Base-by-base conservation (phyloP, 2,329 filamentous ascomycete species). In the Colletotrichum musicola region DNA sequence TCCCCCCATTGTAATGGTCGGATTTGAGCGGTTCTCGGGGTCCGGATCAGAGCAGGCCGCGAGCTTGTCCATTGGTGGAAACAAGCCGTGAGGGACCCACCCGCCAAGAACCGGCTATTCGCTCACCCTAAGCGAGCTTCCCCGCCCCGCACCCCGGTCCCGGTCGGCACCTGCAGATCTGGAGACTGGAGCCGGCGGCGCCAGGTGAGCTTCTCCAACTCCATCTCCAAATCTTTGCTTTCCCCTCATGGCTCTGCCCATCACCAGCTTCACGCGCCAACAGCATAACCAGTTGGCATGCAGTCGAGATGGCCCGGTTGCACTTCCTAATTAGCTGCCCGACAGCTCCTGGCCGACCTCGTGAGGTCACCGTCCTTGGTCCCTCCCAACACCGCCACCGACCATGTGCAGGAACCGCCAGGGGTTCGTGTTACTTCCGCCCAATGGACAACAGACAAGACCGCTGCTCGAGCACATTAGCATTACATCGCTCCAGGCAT, bases 21-120 rank as follows among this genome's bases (percentile, higher is more conserved):
- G 57, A 50, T 69, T 69, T 63, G 57, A 22, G 67, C 67, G 63
- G 67, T 63, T 69, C 67, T 68, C 67, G 67, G 67, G 63, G 25
- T 59, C 61, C 69, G 66, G 68, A 61, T 30, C 46, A 71, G 69
- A 54, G 62, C 35, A 47, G 57, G 20, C 62, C 69, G 66, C 30
- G 16, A 42, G 22, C 50, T 14, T 0, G 9, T 3, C 25, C 22
- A 64, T 71, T 65, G 61, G 55, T 69, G 69, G 65, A 66, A 69
- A 63, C 50, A 18, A 38, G 42, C 42, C 62, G 27, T 10, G 0
- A 20, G 20, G 35, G 53, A 55, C 9, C 63, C 64, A 68, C 56
- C 4, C n/a, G 64, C 59, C 60, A 61, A 70, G 59, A 42, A 51
- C 55, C 44, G 50, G 68, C 55, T 27, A 58, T 54, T 54, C 44